A percentile compares a stretch with the other conserved stretches of the same genome.
phyloP scores from a whole-genome alignment of 192 early-diverging fungal genomes.

The Coemansia sp. region DNA sequence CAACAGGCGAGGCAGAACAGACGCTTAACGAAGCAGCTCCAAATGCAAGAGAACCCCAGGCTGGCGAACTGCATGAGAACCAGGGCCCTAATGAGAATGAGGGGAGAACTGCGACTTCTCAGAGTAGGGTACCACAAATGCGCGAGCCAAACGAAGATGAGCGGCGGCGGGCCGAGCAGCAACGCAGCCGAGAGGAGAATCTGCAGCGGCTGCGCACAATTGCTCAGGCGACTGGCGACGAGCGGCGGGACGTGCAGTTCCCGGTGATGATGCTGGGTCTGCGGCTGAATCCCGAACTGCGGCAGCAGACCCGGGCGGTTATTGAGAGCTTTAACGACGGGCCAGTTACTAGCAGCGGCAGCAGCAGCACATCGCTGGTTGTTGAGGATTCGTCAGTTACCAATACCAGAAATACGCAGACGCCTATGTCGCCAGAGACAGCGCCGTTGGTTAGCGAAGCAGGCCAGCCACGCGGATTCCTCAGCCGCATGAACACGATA shows the following conservation, averaged over 20 bases:
- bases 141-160: conserved; percentile 11
- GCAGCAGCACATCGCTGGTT: conserved; percentile 10
- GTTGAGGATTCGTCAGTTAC: conserved; percentile 2
- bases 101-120: background rate
- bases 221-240: conserved; percentile 41
- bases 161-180: conserved; percentile 11
- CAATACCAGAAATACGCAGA: background rate
- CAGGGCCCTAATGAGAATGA: background rate
- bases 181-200: conserved; percentile 29
- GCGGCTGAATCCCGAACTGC: conserved; percentile 32
- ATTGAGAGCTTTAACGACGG: background rate
- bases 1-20: too few relatives aligned
- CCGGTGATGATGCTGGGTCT: conserved; percentile 41
- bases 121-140: background rate
- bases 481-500: conserved; percentile 6
- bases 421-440: background rate
- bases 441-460: background rate
- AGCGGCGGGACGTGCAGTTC: conserved; percentile 26
- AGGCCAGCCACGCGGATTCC: conserved; percentile 1
- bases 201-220: conserved; percentile 35
- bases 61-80: too few relatives aligned
- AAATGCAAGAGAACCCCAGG: too few relatives aligned
- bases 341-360: conserved; percentile 1
- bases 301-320: conserved; percentile 9
- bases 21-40: too few relatives aligned